Base-by-base conservation (phyloP, 768 basidiomycete species). In the Kwoniella dendrophila region DNA sequence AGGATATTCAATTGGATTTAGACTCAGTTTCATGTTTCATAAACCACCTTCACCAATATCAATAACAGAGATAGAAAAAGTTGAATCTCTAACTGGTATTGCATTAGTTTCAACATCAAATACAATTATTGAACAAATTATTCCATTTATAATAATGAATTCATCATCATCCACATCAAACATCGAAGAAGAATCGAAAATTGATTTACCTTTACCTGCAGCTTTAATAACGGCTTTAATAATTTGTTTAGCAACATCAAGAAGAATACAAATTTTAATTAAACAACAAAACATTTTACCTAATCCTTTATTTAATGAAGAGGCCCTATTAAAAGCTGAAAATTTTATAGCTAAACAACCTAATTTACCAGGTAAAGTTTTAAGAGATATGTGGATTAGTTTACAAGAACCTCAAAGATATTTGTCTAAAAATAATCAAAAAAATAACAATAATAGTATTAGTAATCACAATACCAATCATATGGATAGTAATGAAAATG, bases 381-480 rank as follows among this genome's bases (percentile, higher is more conserved):
- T 53, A 22, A 53, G 26, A 12, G 34, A 53, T 33, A 36, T 38
- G 27, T 53, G 52, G 52, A 34, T 24, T 22, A 38, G 38, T 40
- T 27, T 53, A 22, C n/a, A 24, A n/a, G n/a, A n/a, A n/a, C n/a
- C n/a, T 44, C 10, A 20, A 24, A 44, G 43, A 20, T n/a, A 20
- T 20, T 24, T 24, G 4, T 44, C 10, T 22, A 44, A 24, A 44
- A 10, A 44, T 11, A 10, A 10, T 44, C 43, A 44, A 24, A 44
- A 20, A n/a, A 44, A 1, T n/a, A 44, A 44, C 38, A 40, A 18
- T 10, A n/a, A 24, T n/a, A 14, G 43, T 10, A 20, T 44, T 24
- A 44, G 43, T 24, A n/a, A n/a, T 7, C 11, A 24, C 3, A 44
- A 24, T 40, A 40, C 16, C 11, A 40, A 40, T 40, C 38, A 40